phyloP scores from a whole-genome alignment of 441 rosid species.

The Syzygium malaccense region DNA sequence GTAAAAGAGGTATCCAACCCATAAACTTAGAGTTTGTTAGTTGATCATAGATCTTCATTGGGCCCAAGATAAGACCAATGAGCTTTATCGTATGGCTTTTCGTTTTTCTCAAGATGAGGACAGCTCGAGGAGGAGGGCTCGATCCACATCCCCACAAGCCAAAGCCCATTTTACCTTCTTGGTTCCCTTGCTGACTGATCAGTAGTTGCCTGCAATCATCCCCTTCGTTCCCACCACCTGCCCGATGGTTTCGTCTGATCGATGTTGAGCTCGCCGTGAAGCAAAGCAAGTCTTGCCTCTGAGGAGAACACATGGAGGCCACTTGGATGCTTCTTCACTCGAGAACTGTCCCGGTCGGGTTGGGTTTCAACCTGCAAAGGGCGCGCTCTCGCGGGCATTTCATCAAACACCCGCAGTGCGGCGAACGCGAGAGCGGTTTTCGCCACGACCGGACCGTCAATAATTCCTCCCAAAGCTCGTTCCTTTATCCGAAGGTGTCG shows the following conservation, averaged over 20 bases:
- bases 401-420: constrained; percentile 42
- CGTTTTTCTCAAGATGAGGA: not conserved
- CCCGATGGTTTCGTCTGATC: not conserved
- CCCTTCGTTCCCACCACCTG: not conserved
- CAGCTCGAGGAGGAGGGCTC: not conserved
- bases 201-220: not conserved
- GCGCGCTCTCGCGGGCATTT: constrained; percentile 50
- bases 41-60: not conserved
- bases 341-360: constrained; percentile 20
- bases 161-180: not conserved
- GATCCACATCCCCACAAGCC: not conserved
- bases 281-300: not conserved
- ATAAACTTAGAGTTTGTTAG: too few species aligned
- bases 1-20: not conserved
- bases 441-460: constrained; percentile 6
- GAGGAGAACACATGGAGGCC: constrained; percentile 38
- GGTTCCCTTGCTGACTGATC: not conserved
- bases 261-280: not conserved
- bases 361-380: not conserved
- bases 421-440: not conserved
- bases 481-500: not conserved
- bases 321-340: constrained; percentile 39
- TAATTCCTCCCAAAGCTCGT: not conserved
- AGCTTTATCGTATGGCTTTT: not conserved
- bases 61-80: not conserved